Evolutionary conservation across 352 stramenopile genomes (phyloP).

Genomic region (Phytophthora colocasiae): DNA sequence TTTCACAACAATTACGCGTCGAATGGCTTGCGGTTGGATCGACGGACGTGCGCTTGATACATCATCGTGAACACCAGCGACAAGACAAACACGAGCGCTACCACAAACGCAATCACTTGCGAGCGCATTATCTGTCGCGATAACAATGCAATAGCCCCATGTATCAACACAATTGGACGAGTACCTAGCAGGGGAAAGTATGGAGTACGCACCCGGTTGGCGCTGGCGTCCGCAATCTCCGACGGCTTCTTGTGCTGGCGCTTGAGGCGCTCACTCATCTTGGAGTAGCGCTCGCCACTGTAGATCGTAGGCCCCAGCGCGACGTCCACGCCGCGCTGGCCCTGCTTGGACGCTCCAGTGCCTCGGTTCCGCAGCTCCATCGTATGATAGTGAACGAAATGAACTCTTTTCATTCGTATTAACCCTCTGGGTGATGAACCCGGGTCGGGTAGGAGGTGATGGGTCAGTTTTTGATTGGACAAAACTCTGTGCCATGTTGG

Average conservation of each 20-base stretch:
- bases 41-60: conserved; percentile 53
- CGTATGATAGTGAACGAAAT: neutral
- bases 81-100: conserved; percentile 63
- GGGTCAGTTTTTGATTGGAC: conserved; percentile 6
- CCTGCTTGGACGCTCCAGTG: conserved; percentile 40
- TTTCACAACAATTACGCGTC: conserved; percentile 17
- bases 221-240: conserved; percentile 47
- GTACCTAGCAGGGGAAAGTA: neutral
- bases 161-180: conserved; percentile 5
- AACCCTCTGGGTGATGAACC: too few relatives aligned
- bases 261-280: conserved; percentile 85
- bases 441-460: neutral
- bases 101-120: conserved; percentile 64
- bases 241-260: conserved; percentile 64
- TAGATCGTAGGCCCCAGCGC: conserved; percentile 82
- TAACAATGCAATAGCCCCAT: conserved; percentile 11
- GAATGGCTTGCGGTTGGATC: conserved; percentile 36
- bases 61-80: conserved; percentile 63
- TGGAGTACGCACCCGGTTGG: conserved; percentile 43
- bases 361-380: conserved; percentile 77
- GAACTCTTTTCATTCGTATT: too few relatives aligned
- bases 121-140: conserved; percentile 61
- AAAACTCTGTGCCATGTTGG: neutral
- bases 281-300: conserved; percentile 81
- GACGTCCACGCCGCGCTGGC: conserved; percentile 53